A percentile compares a stretch with the other conserved stretches of the same genome.
Evolutionary conservation across 768 basidiomycete species (phyloP).

Genomic region (Tulasnella sp.): DNA sequence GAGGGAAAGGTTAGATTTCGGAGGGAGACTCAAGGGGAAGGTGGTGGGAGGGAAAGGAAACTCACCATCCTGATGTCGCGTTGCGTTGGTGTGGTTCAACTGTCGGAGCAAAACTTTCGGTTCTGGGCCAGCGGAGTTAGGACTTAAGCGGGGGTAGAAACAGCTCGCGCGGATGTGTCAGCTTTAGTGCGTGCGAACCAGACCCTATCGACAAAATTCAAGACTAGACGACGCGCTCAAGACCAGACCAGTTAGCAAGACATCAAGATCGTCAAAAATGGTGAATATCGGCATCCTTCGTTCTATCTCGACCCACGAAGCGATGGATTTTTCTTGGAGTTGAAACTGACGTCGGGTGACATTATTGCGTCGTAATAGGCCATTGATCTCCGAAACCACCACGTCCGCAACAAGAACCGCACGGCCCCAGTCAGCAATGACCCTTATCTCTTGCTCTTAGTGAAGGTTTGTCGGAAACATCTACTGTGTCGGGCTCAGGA

Average conservation of each 20-base stretch:
- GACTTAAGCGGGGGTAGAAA: neutral
- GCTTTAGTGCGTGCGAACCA: neutral
- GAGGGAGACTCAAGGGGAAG: neutral
- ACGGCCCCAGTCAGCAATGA: constrained; percentile 98
- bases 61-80: neutral
- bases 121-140: neutral
- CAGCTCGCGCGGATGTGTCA: neutral
- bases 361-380: constrained; percentile 44
- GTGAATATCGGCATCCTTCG: neutral
- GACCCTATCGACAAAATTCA: constrained; percentile 9
- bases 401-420: constrained; percentile 96
- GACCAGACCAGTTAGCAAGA: constrained; percentile 2
- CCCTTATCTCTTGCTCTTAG: constrained; percentile 94
- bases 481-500: neutral
- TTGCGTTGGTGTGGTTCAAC: neutral
- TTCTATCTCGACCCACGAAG: neutral
- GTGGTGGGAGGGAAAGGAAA: neutral
- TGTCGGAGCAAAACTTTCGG: neutral
- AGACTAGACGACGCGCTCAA: constrained; percentile 7
- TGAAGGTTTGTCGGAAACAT: constrained; percentile 55
- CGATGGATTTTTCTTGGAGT: neutral
- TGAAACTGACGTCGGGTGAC: neutral
- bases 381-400: constrained; percentile 92
- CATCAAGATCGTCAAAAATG: constrained; percentile 11
- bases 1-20: neutral